Base-by-base conservation (phyloP, 345 rosid species). In the Eucalyptus pauciflora region DNA sequence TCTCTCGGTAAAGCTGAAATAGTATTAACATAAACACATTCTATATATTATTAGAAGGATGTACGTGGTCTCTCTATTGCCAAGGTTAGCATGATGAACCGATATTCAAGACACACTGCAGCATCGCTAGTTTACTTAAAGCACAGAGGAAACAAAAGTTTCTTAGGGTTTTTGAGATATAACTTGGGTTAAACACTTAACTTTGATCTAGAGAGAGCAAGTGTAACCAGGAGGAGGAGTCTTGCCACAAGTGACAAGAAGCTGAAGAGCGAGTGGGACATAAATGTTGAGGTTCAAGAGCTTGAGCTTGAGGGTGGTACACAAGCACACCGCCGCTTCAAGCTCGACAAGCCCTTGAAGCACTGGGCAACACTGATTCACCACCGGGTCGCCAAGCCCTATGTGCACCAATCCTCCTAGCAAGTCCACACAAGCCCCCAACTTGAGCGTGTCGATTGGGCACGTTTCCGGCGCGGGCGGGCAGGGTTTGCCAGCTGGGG, bases 141-240 rank as follows among this genome's bases (percentile, higher is more conserved):
- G 29, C 15, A 41, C 43, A 76, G 85, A 76, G 85, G 45, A 41
- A 76, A 20, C 48, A 20, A 41, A 41, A 76, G 27, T 10, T 41
- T 45, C n/a, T 86, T 51, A 51, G 46, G 7, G 62, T 51, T 51
- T 52, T 76, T 10, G 85, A 76, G 85, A 22, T 76, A 20, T 41
- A 76, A 22, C 1, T 18, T 18, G 83, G 83, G 46, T 18, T 71
- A 76, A 76, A 76, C 48, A 76, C 85, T 67, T 20, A 33, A 88
- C 85, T 45, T n/a, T 50, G 51, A 41, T 48, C 85, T 93, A 96
- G 90, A 98, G 90, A 89, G 98, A 58, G 93, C 99, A 98, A 83
- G 99, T 98, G 97, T 91, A 98, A 81, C 99, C 99, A 43, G 99
- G 95, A 92, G 99, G 99, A 37, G 98, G 99, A 50, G 95, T 94